Evolutionary conservation across 805 yeast genomes (phyloP).

Genomic region (Barnettozyma siamensis): DNA sequence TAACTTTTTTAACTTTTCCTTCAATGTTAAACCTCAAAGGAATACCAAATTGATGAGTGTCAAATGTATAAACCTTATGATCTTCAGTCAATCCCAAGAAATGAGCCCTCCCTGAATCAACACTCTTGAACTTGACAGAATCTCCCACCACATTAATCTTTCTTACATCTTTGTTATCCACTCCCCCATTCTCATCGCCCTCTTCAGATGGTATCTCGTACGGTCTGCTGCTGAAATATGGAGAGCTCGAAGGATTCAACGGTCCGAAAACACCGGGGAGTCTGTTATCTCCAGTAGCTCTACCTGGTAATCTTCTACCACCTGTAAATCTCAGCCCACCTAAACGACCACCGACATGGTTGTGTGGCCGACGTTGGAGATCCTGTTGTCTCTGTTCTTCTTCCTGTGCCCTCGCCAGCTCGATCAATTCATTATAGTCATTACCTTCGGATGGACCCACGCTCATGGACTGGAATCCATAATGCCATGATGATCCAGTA

Average conservation of each 20-base stretch:
- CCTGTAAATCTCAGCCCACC: background rate
- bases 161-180: conserved; percentile 7
- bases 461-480: conserved; percentile 28
- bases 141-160: conserved; percentile 15
- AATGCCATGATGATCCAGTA: conserved; percentile 43
- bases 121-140: conserved; percentile 35
- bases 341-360: background rate
- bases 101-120: conserved; percentile 62
- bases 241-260: background rate
- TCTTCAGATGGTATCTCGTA: background rate
- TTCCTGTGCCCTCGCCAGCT: conserved; percentile 12
- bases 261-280: background rate
- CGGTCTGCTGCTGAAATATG: background rate
- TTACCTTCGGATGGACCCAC: conserved; percentile 34
- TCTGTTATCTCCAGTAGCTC: conserved; percentile 1
- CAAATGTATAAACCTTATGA: conserved; percentile 32
- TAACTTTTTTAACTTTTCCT: conserved; percentile 38
- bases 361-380: background rate
- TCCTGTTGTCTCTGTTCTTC: background rate
- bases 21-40: conserved; percentile 16
- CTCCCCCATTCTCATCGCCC: conserved; percentile 3
- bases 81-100: conserved; percentile 51
- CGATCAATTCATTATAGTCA: conserved; percentile 27
- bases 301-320: background rate
- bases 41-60: conserved; percentile 6